These are phyloP conservation scores for Chytridiales sp. DNA, from an alignment of 371 early-diverging fungal species.

Conservation along the genomic window DNA sequence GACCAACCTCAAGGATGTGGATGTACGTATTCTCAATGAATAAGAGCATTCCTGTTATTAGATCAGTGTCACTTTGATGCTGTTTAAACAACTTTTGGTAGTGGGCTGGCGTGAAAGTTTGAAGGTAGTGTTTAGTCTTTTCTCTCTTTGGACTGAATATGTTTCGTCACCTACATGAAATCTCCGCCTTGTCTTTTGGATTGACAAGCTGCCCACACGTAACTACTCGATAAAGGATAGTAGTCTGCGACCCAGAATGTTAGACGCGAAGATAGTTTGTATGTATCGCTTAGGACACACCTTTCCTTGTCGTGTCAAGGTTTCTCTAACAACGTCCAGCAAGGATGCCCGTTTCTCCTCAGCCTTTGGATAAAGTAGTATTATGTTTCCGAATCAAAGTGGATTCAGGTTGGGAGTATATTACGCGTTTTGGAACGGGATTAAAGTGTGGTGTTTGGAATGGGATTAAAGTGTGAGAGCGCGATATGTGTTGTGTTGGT, in stretches of 20 bases:
- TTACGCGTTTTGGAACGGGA: no score
- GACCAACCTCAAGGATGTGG: slow-evolving; percentile 41
- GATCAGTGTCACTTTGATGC: slow-evolving; percentile 41
- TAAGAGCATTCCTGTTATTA: slow-evolving; percentile 48
- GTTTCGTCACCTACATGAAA: slow-evolving; percentile 15
- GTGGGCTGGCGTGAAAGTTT: slow-evolving; percentile 23
- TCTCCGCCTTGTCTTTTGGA: slow-evolving; percentile 20
- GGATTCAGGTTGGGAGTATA: no score
- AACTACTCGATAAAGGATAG: slow-evolving; percentile 32
- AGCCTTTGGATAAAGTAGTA: no score
- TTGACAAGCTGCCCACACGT: slow-evolving; percentile 34
- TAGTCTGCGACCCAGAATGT: slow-evolving; percentile 11
- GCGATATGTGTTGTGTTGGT: no score
- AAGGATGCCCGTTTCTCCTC: slow-evolving; percentile 36
- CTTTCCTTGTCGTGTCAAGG: slow-evolving; percentile 32
- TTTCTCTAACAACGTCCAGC: slow-evolving; percentile 38
- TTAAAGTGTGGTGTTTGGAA: no score
- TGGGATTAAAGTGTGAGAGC: no score
- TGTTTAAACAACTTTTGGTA: slow-evolving; percentile 47
- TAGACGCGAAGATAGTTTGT: background rate
- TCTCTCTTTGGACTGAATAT: background rate
- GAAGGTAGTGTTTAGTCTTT: background rate
- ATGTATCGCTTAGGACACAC: slow-evolving; percentile 8
- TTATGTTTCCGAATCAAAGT: no score
- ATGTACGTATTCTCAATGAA: slow-evolving; percentile 31